Percentiles rank a stretch among this genome's conserved stretches.
Evolutionary conservation across 257 asterid genomes (phyloP).

Genomic region (Solanum virginianum): DNA sequence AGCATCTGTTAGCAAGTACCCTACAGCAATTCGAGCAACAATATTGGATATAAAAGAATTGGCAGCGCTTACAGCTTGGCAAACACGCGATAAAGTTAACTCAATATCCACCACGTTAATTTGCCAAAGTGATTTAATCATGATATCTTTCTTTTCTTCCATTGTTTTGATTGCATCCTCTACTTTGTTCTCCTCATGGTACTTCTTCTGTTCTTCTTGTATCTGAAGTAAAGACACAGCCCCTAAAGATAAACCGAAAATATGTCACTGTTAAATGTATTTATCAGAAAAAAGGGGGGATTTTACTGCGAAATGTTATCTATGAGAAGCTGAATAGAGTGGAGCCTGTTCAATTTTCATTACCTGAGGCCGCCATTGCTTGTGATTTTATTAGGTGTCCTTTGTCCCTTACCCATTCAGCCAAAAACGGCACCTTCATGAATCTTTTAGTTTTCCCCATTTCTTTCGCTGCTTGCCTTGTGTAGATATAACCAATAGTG

Average conservation of each 20-base stretch:
- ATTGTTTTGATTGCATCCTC: slow-evolving; percentile 36
- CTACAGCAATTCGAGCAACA: background rate
- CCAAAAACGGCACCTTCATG: slow-evolving; percentile 76
- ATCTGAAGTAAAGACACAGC: slow-evolving; percentile 53
- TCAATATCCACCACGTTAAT: slow-evolving; percentile 83
- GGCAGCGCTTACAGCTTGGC: slow-evolving; percentile 53
- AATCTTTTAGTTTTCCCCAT: slow-evolving; percentile 62
- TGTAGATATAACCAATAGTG: slow-evolving; percentile 76
- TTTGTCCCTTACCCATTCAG: slow-evolving; percentile 83
- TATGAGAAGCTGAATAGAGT: background rate
- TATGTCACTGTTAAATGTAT: background rate
- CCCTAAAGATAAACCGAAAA: slow-evolving; percentile 19
- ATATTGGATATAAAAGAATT: background rate
- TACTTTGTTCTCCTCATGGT: slow-evolving; percentile 32
- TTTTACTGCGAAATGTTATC: background rate
- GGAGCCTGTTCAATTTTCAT: background rate
- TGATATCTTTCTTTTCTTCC: slow-evolving; percentile 47
- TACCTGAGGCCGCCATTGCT: slow-evolving; percentile 79
- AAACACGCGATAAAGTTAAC: slow-evolving; percentile 50
- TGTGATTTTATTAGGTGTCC: slow-evolving; percentile 59
- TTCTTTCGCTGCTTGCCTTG: slow-evolving; percentile 79
- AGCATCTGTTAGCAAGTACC: background rate
- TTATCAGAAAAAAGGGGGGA: background rate
- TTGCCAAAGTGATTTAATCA: slow-evolving; percentile 66
- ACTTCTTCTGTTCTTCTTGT: slow-evolving; percentile 60